Evolutionary conservation across 768 basidiomycete genomes (phyloP), one percentile per base, ranked within the genome.

Genomic region (Pleurotus cornucopiae): DNA sequence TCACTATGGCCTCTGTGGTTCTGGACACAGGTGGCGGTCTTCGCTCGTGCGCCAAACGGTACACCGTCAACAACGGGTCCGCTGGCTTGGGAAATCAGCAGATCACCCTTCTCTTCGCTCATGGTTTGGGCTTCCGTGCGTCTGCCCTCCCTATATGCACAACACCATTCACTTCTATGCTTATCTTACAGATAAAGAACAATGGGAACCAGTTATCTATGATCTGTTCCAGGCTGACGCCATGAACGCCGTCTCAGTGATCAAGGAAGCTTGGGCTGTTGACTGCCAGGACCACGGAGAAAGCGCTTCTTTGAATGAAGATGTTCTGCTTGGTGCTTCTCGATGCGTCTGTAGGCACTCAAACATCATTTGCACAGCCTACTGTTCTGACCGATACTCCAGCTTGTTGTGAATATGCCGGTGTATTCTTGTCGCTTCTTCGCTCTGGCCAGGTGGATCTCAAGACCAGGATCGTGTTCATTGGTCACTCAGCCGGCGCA

Each of bases 251-350:
- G 49, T 46, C 45, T 59, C 71, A 23, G 70, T 71, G 54, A 75
- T 84, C 16, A 71, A 75, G 12, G 83, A 85, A 61, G 86, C 84
- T 18, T 88, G 85, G 84, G 74, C 76, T 39, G 73, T 88, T 58
- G 86, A 88, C 57, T 85, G 85, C 63, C 86, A 86, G 2, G 88
- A 88, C 62, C 86, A 88, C 63, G 86, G 86, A 14, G 79, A 80
- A 61, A 79, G 85, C 6, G 83, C 77, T 0, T 56, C 65, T 47
- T 62, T 85, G 60, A 88, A 88, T 64, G 74, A 76, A 16, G 44
- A 14, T 45, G 44, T 16, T 7, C 44, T 45, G 18, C 18, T 18
- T 18, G 18, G 18, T 18, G 18, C 18, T 18, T 18, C 18, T 18
- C 18, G 18, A 18, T 18, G 18, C 18, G 18, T 18, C 18, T 18